Percentiles rank a stretch among this genome's conserved stretches.
Conservation (phyloP, 495 filamentous ascomycete species). For the Penicillium bovifimosum region DNA sequence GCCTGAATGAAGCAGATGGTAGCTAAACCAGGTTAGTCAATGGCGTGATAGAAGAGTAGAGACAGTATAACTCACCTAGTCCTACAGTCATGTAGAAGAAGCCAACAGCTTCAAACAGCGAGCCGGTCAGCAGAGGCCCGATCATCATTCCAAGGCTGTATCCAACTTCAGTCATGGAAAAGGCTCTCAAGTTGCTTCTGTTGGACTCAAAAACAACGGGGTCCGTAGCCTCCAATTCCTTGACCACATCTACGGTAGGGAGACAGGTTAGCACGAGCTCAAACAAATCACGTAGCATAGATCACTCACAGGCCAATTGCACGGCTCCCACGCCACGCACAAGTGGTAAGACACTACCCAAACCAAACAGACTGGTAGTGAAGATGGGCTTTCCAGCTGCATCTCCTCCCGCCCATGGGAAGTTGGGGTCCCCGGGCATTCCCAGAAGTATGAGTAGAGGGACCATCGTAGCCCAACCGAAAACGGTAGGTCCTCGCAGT, state of each 20-base stretch:
- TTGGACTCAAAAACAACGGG: constrained; percentile 14
- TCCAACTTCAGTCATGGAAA: constrained; percentile 19
- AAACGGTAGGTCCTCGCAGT: constrained; percentile 3
- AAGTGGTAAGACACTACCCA: constrained; percentile 8
- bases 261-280: not conserved
- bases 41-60: not conserved
- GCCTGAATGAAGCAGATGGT: not conserved
- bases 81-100: constrained; percentile 15
- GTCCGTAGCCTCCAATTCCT: constrained; percentile 10
- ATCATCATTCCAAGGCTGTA: constrained; percentile 19
- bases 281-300: no score
- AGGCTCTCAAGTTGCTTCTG: constrained; percentile 21
- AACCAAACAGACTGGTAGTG: not conserved
- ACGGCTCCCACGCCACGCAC: constrained; percentile 10
- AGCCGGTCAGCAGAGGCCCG: constrained; percentile 22
- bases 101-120: constrained; percentile 17
- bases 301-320: constrained; percentile 11
- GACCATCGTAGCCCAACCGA: constrained; percentile 2
- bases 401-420: constrained; percentile 8
- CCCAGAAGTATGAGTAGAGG: constrained; percentile 8
- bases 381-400: constrained; percentile 6
- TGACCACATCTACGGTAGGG: constrained; percentile 5
- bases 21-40: not conserved
- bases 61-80: not conserved
- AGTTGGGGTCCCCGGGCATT: constrained; percentile 4